Evolutionary conservation across 306 rosid species (phyloP).

Genomic region (Corylus heterophylla): DNA sequence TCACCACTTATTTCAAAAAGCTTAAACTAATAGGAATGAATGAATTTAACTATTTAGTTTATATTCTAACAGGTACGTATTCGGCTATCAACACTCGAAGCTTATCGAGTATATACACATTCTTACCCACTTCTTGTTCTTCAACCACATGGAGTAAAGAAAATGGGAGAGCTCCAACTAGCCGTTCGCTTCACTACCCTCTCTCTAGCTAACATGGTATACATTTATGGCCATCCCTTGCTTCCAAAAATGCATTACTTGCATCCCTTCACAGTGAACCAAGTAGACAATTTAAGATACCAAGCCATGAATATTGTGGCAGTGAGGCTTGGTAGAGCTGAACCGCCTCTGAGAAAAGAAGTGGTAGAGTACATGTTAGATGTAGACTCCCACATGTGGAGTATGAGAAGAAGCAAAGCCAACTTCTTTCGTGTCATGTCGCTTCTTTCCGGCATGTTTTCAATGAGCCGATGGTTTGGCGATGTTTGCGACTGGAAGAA

Average conservation of each 20-base stretch:
- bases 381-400: slow-evolving; percentile 93
- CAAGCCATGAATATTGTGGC: slow-evolving; percentile 95
- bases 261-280: slow-evolving; percentile 86
- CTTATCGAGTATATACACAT: slow-evolving; percentile 69
- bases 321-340: slow-evolving; percentile 74
- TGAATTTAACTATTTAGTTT: too few relatives aligned
- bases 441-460: slow-evolving; percentile 59
- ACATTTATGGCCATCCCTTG: slow-evolving; percentile 81
- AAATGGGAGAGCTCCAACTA: slow-evolving; percentile 91
- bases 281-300: slow-evolving; percentile 75
- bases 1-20: too few relatives aligned
- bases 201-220: slow-evolving; percentile 69
- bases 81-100: slow-evolving; percentile 84
- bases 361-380: slow-evolving; percentile 94
- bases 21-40: too few relatives aligned
- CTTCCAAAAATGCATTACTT: slow-evolving; percentile 95
- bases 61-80: slow-evolving; percentile 34
- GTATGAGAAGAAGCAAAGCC: slow-evolving; percentile 98
- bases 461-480: slow-evolving; percentile 64
- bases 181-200: slow-evolving; percentile 84
- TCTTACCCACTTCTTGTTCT: slow-evolving; percentile 81
- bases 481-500: slow-evolving; percentile 90
- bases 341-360: slow-evolving; percentile 88
- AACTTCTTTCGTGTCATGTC: slow-evolving; percentile 92
- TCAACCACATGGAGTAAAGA: slow-evolving; percentile 83